Percentiles rank a stretch among this genome's conserved stretches.
phyloP scores from a whole-genome alignment of 768 basidiomycete species.

The Boletellus ananas region DNA sequence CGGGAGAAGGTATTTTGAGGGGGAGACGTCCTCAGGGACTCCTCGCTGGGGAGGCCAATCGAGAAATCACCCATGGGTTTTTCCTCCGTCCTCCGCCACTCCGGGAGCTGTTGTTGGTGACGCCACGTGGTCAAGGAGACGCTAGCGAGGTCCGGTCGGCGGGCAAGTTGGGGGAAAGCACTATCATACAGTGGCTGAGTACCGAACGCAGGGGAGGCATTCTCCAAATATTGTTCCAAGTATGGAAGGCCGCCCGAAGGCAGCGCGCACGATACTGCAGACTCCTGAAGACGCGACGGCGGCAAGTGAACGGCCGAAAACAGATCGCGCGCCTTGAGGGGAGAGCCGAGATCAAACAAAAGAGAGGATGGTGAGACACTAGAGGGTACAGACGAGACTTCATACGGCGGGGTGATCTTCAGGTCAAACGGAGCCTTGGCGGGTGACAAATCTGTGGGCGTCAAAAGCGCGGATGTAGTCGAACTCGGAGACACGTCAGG shows the following conservation, averaged over 20 bases:
- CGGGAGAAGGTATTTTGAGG: conserved; percentile 26
- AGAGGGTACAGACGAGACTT: conserved; percentile 32
- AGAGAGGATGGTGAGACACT: conserved; percentile 36
- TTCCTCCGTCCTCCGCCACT: conserved; percentile 45
- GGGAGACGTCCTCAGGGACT: conserved; percentile 27
- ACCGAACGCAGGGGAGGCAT: conserved; percentile 35
- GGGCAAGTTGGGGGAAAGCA: conserved; percentile 26
- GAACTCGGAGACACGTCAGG: conserved; percentile 75
- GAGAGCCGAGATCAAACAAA: conserved; percentile 44
- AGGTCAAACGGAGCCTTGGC: conserved; percentile 53
- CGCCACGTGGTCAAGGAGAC: conserved; percentile 19
- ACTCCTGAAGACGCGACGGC: conserved; percentile 25
- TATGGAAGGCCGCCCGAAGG: conserved; percentile 35
- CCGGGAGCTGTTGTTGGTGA: conserved; percentile 31
- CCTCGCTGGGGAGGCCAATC: conserved; percentile 25
- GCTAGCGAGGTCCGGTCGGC: conserved; percentile 14
- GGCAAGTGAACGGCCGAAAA: conserved; percentile 24
- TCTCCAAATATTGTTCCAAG: conserved; percentile 54
- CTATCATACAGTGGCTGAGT: conserved; percentile 34
- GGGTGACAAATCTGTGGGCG: conserved; percentile 73
- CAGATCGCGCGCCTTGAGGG: conserved; percentile 29
- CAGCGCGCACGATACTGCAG: conserved; percentile 11
- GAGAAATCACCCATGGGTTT: conserved; percentile 20
- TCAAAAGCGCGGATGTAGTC: conserved; percentile 64
- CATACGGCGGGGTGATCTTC: conserved; percentile 53